Conservation (phyloP, 164 flowering plant genomes). For the Buxus sempervirens region DNA sequence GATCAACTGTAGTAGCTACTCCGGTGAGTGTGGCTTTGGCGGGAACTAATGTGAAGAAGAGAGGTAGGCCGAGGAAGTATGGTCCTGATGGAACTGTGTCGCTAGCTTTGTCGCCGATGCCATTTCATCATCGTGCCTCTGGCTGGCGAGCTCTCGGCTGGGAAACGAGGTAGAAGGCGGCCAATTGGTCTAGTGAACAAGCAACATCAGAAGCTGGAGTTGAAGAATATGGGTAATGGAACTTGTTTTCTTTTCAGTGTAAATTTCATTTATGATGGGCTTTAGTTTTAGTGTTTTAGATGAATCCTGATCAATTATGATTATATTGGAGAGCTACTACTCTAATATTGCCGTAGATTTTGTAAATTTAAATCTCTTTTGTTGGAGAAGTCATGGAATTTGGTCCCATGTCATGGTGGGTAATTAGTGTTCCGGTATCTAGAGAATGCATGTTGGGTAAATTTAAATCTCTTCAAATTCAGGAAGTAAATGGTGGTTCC, state of each 20-base stretch:
- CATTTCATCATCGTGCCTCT: conserved; percentile 72
- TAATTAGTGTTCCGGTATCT: neutral
- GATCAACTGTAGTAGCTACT: conserved; percentile 29
- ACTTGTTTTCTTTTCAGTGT: neutral
- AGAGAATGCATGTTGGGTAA: conserved; percentile 15
- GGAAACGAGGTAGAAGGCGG: conserved; percentile 64
- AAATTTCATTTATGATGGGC: neutral
- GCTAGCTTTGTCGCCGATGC: conserved; percentile 77
- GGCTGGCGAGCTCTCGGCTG: conserved; percentile 60
- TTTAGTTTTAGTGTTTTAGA: neutral
- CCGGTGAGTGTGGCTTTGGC: conserved; percentile 12
- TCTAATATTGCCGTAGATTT: neutral
- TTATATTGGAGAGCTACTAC: neutral
- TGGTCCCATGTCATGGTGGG: too few relatives aligned
- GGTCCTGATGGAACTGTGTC: conserved; percentile 54
- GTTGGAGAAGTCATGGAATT: too few relatives aligned
- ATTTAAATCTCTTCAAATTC: conserved; percentile 39
- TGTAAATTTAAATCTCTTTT: neutral
- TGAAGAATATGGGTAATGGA: conserved; percentile 50
- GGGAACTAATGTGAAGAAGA: conserved; percentile 49
- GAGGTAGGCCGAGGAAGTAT: conserved; percentile 97
- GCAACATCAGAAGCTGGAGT: conserved; percentile 38
- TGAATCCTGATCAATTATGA: conserved; percentile 1
- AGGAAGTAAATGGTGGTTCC: conserved; percentile 28
- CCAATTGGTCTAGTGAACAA: conserved; percentile 50